These are phyloP conservation scores for Naganishia vishniacii DNA, from an alignment of 768 basidiomycete genomes.

Conservation along the genomic window DNA sequence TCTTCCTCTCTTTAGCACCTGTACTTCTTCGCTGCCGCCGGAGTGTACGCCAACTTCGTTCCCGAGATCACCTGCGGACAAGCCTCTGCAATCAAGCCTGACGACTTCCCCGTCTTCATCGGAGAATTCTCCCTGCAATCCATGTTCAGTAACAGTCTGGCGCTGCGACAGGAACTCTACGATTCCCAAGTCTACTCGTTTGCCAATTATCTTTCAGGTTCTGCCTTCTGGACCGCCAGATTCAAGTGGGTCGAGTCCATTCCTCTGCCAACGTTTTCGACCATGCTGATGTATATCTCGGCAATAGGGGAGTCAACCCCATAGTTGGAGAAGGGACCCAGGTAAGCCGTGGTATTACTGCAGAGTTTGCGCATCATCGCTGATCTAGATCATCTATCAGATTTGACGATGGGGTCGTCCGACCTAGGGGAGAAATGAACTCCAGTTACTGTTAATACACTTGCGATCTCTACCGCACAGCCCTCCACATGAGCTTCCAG, in stretches of 20 bases:
- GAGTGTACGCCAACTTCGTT: constrained; percentile 11
- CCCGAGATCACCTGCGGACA: constrained; percentile 20
- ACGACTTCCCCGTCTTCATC: constrained; percentile 19
- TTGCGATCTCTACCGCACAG: too few species aligned
- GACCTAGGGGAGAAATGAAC: too few species aligned
- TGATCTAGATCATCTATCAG: too few species aligned
- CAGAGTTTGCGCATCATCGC: background rate
- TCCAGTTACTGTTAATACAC: too few species aligned
- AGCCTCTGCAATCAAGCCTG: background rate
- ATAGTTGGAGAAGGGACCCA: background rate
- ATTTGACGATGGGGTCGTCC: background rate
- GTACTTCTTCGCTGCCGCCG: constrained; percentile 7
- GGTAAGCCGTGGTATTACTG: background rate
- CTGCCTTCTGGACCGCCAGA: constrained; percentile 11
- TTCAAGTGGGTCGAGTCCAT: background rate
- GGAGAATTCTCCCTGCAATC: constrained; percentile 12
- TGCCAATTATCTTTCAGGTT: background rate
- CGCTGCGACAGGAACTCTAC: constrained; percentile 3
- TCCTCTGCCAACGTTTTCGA: too few species aligned
- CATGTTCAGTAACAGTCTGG: constrained; percentile 20
- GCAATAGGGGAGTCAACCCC: too few species aligned
- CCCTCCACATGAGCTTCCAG: too few species aligned
- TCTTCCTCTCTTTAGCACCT: background rate
- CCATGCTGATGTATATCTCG: too few species aligned
- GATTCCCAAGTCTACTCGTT: constrained; percentile 20